These are phyloP conservation scores for Coccinonectria pachysandricola DNA, from an alignment of 2,329 filamentous ascomycete species.

Conservation along the genomic window DNA sequence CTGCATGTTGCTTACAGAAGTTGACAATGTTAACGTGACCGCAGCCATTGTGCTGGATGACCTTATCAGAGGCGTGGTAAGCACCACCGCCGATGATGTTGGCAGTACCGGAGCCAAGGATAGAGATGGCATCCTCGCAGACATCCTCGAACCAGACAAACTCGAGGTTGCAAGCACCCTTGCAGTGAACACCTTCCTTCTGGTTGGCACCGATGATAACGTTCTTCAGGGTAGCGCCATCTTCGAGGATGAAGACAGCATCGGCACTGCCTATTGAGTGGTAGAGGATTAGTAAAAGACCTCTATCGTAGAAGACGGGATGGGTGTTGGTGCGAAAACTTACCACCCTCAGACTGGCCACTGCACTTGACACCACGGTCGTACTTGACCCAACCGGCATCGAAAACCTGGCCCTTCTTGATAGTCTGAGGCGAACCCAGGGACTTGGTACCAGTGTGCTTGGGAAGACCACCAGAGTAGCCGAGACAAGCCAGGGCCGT, in stretches of 20 bases:
- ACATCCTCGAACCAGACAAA: slow-evolving; percentile 41
- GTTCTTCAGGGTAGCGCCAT: slow-evolving; percentile 33
- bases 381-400: slow-evolving; percentile 26
- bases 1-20: too few relatives aligned
- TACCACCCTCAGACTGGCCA: slow-evolving; percentile 32
- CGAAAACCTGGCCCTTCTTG: slow-evolving; percentile 17
- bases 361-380: slow-evolving; percentile 32
- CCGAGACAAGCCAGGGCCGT: slow-evolving; percentile 22
- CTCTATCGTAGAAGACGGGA: too few relatives aligned
- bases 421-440: slow-evolving; percentile 21
- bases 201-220: slow-evolving; percentile 36
- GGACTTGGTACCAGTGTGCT: slow-evolving; percentile 17
- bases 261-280: slow-evolving; percentile 13
- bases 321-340: too few relatives aligned
- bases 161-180: slow-evolving; percentile 31
- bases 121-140: slow-evolving; percentile 25
- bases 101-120: slow-evolving; percentile 26
- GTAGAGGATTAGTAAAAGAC: background rate
- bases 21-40: slow-evolving; percentile 28
- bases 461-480: slow-evolving; percentile 21
- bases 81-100: slow-evolving; percentile 35
- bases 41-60: slow-evolving; percentile 35
- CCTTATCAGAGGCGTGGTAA: slow-evolving; percentile 31
- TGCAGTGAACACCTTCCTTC: slow-evolving; percentile 36
- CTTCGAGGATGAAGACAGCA: slow-evolving; percentile 30